Percentiles rank a stretch among this genome's conserved stretches.
These are phyloP conservation scores for Neckera pumila DNA, from an alignment of 225 moss, liverwort and hornwort genomes.

Conservation along the genomic window DNA sequence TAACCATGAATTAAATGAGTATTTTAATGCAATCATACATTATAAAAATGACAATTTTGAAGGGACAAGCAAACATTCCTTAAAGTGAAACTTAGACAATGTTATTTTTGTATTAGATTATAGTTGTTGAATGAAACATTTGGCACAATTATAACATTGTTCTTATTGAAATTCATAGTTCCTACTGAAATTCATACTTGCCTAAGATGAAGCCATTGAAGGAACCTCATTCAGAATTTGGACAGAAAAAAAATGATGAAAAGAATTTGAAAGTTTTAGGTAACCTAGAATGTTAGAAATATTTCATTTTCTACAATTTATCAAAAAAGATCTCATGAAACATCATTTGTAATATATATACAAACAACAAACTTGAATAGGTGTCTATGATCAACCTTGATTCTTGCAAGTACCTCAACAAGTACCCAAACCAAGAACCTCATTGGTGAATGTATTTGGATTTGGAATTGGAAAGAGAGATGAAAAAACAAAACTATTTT, in stretches of 20 bases:
- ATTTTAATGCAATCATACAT: neutral
- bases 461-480: accelerated
- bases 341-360: no score
- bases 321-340: neutral
- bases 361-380: neutral
- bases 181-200: neutral
- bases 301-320: neutral
- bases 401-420: neutral
- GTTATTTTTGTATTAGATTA: no score
- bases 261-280: neutral
- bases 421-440: neutral
- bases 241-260: neutral
- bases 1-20: neutral
- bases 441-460: neutral
- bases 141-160: no score
- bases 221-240: neutral
- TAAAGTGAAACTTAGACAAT: neutral
- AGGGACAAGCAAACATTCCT: neutral
- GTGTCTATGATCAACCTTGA: neutral
- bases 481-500: no score
- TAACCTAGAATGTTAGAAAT: accelerated
- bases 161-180: neutral
- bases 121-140: neutral
- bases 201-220: accelerated
- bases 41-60: neutral